Base-by-base conservation (phyloP, 2,329 filamentous ascomycete genomes). In the Diaporthe citriasiana region DNA sequence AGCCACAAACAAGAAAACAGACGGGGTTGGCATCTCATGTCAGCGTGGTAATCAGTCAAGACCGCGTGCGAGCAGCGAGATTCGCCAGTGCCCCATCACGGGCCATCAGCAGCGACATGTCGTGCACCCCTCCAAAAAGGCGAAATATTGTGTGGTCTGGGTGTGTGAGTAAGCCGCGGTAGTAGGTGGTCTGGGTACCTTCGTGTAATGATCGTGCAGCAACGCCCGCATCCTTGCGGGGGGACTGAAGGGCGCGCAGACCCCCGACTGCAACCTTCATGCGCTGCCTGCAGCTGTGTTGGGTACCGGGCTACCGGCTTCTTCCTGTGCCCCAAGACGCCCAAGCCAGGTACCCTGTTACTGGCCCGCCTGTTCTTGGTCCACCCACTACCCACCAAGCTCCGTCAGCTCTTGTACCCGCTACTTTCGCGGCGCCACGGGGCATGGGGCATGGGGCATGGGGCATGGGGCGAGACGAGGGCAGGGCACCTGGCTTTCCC, bases 221-320 rank as follows among this genome's bases (percentile, higher is more conserved):
- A 42, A 71, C 69, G 69, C 69, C 69, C 69, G 69, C 69, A 71
- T 10, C 45, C 47, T 42, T 71, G 69, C 27, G 56, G 53, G 45
- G 56, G 45, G 47, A 30, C 35, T 57, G 30, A 53, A 50, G 69
- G 57, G 56, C 42, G 56, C 30, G 30, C 22, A 71, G 38, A 71
- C 56, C 55, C 69, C 69, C 60, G 69, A 53, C 55, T 51, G 68
- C 50, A 70, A 56, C 68, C 68, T 66, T 66, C 45, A 66, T 66
- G 63, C 63, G 45, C 17, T 38, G 45, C 30, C n/a, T 66, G 63
- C 45, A 50, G 22, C 45, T n/a, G 15, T 45, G 42, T 45, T 47
- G 4, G 6, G 60, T 65, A 65, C 42, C 60, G 42, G 42, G 60
- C 25, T 38, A 50, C 42, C 40, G 60, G 60, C 60, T 66, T 50